Percentiles rank a stretch among this genome's conserved stretches.
Conservation (phyloP, 2,329 filamentous ascomycete species). For the Stachybotrys chartarum region DNA sequence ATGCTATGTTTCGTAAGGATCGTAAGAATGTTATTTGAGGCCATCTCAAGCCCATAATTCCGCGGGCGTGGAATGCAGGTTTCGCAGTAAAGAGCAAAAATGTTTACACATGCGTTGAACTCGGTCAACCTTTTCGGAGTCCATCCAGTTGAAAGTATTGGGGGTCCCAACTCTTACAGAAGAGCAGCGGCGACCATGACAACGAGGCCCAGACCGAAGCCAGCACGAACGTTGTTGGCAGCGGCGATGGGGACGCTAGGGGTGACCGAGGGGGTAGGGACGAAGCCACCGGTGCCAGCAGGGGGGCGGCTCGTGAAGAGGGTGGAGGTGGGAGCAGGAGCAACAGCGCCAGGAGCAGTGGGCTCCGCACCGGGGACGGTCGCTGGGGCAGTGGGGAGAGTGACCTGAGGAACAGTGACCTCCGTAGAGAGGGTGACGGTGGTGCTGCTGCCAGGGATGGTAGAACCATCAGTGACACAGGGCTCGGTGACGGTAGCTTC, state of each 20-base stretch:
- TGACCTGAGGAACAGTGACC: constrained; percentile 46
- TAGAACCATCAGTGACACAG: constrained; percentile 40
- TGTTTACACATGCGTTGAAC: not conserved
- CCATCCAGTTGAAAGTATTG: not conserved
- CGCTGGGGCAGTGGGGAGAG: constrained; percentile 31
- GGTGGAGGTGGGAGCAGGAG: constrained; percentile 12
- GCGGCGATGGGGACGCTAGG: constrained; percentile 28
- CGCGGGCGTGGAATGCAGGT: not conserved
- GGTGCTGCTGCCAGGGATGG: constrained; percentile 35
- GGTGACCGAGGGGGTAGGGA: constrained; percentile 24
- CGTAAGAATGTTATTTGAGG: constrained; percentile 42
- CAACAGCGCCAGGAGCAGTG: constrained; percentile 9
- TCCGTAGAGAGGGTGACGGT: constrained; percentile 44
- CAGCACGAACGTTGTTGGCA: constrained; percentile 18
- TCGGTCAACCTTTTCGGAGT: no score
- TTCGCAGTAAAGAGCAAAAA: not conserved
- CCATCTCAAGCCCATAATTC: not conserved
- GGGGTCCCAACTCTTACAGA: constrained; percentile 29
- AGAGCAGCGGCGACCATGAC: constrained; percentile 39
- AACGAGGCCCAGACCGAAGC: constrained; percentile 17
- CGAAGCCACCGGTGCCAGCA: constrained; percentile 23
- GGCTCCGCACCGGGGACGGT: constrained; percentile 13
- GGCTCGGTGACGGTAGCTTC: constrained; percentile 40
- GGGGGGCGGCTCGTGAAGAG: constrained; percentile 15
- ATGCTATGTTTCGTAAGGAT: constrained; percentile 44